Conservation (phyloP, 805 yeast species). For the Kluyveromyces nonfermentans region DNA sequence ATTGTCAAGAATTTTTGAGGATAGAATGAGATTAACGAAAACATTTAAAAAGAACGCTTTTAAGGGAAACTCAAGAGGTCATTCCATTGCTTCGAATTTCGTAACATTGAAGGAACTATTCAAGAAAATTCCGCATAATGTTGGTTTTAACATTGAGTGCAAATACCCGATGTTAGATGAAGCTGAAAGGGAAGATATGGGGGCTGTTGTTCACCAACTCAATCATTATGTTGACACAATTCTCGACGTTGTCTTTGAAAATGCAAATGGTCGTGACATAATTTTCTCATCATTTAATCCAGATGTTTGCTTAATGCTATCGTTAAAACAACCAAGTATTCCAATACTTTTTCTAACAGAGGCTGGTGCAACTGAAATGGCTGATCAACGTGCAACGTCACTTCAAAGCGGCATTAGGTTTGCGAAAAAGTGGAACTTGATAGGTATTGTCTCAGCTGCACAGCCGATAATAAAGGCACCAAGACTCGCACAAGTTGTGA, state of each 20-base stretch:
- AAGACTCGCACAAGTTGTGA: slow-evolving; percentile 81
- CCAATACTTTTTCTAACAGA: slow-evolving; percentile 89
- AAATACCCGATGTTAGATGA: slow-evolving; percentile 95
- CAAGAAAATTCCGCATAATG: slow-evolving; percentile 66
- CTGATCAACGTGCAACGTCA: slow-evolving; percentile 80
- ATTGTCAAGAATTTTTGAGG: slow-evolving; percentile 18
- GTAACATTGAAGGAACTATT: slow-evolving; percentile 83
- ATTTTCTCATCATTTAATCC: slow-evolving; percentile 93
- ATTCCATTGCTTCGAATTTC: slow-evolving; percentile 83
- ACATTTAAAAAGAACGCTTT: slow-evolving; percentile 80
- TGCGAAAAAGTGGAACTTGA: slow-evolving; percentile 80
- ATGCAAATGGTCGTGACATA: slow-evolving; percentile 71
- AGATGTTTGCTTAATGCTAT: slow-evolving; percentile 75
- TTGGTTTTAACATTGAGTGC: slow-evolving; percentile 91
- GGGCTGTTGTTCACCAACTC: slow-evolving; percentile 71
- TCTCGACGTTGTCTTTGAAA: slow-evolving; percentile 66
- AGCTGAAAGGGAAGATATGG: slow-evolving; percentile 81
- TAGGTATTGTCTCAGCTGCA: slow-evolving; percentile 89
- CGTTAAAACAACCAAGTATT: slow-evolving; percentile 86
- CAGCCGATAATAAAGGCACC: slow-evolving; percentile 83
- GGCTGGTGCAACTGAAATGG: slow-evolving; percentile 76
- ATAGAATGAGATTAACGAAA: slow-evolving; percentile 76
- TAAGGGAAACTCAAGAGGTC: slow-evolving; percentile 89
- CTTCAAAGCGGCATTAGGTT: slow-evolving; percentile 87
- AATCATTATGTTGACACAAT: slow-evolving; percentile 87